Base-by-base conservation (phyloP, 148 eudicot species). In the Vaccinium macrocarpon region DNA sequence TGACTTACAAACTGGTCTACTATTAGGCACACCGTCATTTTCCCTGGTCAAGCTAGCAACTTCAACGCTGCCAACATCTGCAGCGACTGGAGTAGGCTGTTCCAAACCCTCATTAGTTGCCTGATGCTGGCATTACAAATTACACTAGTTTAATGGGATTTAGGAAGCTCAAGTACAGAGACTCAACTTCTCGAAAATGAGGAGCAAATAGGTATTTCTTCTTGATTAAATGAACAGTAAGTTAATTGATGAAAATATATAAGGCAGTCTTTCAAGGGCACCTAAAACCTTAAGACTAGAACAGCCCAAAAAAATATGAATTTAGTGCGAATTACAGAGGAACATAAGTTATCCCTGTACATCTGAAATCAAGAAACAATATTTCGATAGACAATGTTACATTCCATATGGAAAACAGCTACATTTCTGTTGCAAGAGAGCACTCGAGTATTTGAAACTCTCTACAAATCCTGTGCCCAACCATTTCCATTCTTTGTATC, bases 1-100 rank as follows among this genome's bases (percentile, higher is more conserved):
- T 4, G 7, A 85, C 89, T 87, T 48, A 90, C 86, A 81, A 80
- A 86, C 81, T 84, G 81, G 78, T 89, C 86, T 87, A 85, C 89
- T 82, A 79, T 88, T 82, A 79, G 84, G 82, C 57, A 42, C 46
- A 23, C 64, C 55, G 38, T 83, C 84, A 23, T 75, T 75, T 49
- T 75, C 61, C 42, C 74, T 50, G 68, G 87, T 81, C 32, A 85
- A 66, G 70, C 50, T 82, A 50, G 52, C 48, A 61, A 77, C 74
- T 66, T 87, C 88, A 50, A 82, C 79, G 27, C 84, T 71, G 38
- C 38, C 38, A 35, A 35, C 83, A 57, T 82, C 88, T 84, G 85
- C 82, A 66, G 82, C 53, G 89, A 82, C 90, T 87, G 29, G 56
- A 82, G 72, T 87, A 68, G 13, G 85, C 57, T 79, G 88, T 71